These are phyloP conservation scores for Ceratocystis ficicola DNA, from an alignment of 2,329 filamentous ascomycete genomes.

Conservation along the genomic window DNA sequence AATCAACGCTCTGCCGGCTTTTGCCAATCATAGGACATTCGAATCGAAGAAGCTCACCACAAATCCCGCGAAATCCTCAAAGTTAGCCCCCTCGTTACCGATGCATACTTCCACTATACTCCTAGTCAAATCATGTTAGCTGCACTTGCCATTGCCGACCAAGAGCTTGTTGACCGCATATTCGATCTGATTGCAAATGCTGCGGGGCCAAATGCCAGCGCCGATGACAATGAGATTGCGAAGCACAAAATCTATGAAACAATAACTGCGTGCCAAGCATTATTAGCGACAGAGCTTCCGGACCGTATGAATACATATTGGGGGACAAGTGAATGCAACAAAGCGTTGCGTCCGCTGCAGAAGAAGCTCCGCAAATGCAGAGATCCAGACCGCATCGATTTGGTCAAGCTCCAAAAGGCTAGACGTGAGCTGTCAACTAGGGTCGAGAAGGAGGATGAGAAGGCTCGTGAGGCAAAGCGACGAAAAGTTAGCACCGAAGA, in stretches of 20 bases:
- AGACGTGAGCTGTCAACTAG: constrained; percentile 43
- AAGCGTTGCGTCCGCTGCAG: constrained; percentile 45
- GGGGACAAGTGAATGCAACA: constrained; percentile 38
- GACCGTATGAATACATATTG: constrained; percentile 44
- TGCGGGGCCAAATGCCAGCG: constrained; percentile 26
- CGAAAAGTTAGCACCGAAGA: constrained; percentile 37
- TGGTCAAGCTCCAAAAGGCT: constrained; percentile 55
- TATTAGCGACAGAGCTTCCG: constrained; percentile 46
- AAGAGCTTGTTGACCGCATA: constrained; percentile 40
- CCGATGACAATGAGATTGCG: constrained; percentile 27
- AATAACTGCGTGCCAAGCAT: constrained; percentile 40
- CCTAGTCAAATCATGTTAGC: constrained; percentile 89
- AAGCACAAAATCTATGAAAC: constrained; percentile 40
- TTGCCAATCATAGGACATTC: constrained; percentile 27
- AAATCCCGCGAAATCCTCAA: constrained; percentile 62
- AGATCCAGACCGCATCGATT: constrained; percentile 60
- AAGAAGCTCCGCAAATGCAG: constrained; percentile 61
- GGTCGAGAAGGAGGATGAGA: constrained; percentile 33
- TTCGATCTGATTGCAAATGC: constrained; percentile 26
- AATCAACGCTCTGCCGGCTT: background rate
- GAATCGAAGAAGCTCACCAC: constrained; percentile 53
- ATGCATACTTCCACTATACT: constrained; percentile 94
- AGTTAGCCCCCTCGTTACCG: constrained; percentile 71
- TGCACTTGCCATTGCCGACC: constrained; percentile 63
- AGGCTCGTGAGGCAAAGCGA: constrained; percentile 35